phyloP scores from a whole-genome alignment of 225 moss, liverwort and hornwort genomes.

The Asterella californica region DNA sequence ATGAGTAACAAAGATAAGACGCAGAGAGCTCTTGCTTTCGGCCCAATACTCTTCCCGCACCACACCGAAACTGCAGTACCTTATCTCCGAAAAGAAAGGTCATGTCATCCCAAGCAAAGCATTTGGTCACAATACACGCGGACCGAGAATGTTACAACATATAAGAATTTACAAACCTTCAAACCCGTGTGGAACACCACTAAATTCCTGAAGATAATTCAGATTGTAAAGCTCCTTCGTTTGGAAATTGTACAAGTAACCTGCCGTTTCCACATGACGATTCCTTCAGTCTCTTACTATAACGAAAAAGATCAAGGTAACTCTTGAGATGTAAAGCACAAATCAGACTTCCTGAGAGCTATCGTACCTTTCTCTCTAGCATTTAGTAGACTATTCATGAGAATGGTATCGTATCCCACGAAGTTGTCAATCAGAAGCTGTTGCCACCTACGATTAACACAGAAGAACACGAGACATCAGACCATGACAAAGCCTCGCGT shows the following conservation, averaged over 20 bases:
- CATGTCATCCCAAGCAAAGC: too few species aligned
- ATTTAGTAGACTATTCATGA: slow-evolving; percentile 91
- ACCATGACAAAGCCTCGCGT: background rate
- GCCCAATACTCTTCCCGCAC: background rate
- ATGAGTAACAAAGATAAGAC: background rate
- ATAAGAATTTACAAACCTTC: slow-evolving; percentile 41
- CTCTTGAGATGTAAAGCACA: slow-evolving; percentile 3
- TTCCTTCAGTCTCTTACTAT: background rate
- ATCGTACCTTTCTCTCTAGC: slow-evolving; percentile 74
- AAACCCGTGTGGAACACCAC: slow-evolving; percentile 68
- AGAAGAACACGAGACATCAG: background rate
- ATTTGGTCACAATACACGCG: background rate
- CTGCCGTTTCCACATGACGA: slow-evolving; percentile 31
- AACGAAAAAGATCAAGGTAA: background rate
- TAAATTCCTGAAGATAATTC: slow-evolving; percentile 90
- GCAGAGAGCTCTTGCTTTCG: background rate
- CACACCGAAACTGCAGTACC: background rate
- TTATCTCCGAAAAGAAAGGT: background rate
- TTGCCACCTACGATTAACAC: slow-evolving; percentile 64
- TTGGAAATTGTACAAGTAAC: slow-evolving; percentile 93
- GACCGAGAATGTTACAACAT: slow-evolving; percentile 2
- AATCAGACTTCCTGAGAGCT: background rate
- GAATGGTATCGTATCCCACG: slow-evolving; percentile 96
- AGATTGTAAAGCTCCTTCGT: slow-evolving; percentile 97
- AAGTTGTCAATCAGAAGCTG: slow-evolving; percentile 93